Evolutionary conservation across 352 stramenopile species (phyloP), one percentile per base, ranked within the genome.

Genomic region (Elongisporangium undulatum): DNA sequence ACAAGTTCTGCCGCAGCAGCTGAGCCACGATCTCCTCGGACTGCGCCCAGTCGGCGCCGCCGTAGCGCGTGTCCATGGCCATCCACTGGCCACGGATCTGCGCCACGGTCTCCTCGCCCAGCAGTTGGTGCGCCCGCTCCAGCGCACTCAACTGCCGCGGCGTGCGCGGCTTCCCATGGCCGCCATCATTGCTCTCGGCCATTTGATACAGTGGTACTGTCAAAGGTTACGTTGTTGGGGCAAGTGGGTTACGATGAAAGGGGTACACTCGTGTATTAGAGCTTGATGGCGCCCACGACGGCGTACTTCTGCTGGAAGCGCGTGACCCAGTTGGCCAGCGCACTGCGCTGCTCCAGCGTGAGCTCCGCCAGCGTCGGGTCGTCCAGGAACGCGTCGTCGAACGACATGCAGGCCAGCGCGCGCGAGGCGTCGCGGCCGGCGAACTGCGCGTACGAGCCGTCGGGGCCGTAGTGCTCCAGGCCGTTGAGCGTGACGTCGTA

Each of bases 381-480:
- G 58, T 97, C 87, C 7, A 98, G 62, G 64, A 94, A 82, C 19
- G 90, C 92, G 1, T 82, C 69, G 62, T 97, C 83, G 55, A 99
- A 94, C 61, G 92, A 98, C 94, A 99, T 98, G 61, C 95, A 92
- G 23, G 94, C 94, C 20, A 98, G 72, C 13, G 94, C 93, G 8
- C 94, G 73, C 10, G 92, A 97, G 48, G 86, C 95, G 66, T 99
- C 95, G 55, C 85, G 91, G 3, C 97, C 97, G 2, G 94, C 96
- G 74, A 99, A 98, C 53, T 86, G 75, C 51, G 89, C 71, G 76
- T 99, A 99, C 9, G 87, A 71, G 7, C 93, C 86, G 22, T 84
- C 90, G 1, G 87, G 77, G 24, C 89, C 90, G 68, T 99, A 99
- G 70, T 98, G 96, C 24, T 87, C 75, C 15, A 74, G 54, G 0